Evolutionary conservation across 2,329 filamentous ascomycete species (phyloP).

Genomic region (Spiromastix sp.): DNA sequence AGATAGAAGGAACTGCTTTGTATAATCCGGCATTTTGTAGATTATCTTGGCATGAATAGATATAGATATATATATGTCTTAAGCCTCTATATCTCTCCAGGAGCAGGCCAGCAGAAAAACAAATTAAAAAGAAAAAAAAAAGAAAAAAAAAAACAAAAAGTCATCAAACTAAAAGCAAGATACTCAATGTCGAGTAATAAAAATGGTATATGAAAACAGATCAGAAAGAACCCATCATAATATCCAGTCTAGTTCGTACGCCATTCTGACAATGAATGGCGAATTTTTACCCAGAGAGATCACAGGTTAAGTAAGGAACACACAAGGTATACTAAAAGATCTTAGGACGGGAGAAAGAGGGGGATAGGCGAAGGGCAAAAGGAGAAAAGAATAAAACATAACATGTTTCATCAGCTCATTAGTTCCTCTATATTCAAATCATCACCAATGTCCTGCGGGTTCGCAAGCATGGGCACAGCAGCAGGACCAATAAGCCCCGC

Average conservation of each 20-base stretch:
- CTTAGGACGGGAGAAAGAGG: background rate
- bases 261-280: background rate
- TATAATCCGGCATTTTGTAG: background rate
- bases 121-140: background rate
- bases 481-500: conserved; percentile 10
- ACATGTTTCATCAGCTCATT: conserved; percentile 13
- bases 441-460: conserved; percentile 11
- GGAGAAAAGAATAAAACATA: background rate
- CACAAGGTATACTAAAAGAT: background rate
- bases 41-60: background rate
- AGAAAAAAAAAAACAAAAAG: background rate
- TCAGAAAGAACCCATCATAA: background rate
- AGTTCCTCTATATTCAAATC: conserved; percentile 17
- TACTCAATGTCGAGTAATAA: no score
- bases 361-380: no score
- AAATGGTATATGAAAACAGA: background rate
- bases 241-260: background rate
- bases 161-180: background rate
- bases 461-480: conserved; percentile 10
- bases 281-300: background rate
- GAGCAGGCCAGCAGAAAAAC: background rate
- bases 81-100: background rate
- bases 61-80: background rate
- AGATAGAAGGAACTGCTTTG: background rate
- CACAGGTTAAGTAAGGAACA: background rate